phyloP scores from a whole-genome alignment of 2,329 filamentous ascomycete species.

The Ophiobolus disseminans region DNA sequence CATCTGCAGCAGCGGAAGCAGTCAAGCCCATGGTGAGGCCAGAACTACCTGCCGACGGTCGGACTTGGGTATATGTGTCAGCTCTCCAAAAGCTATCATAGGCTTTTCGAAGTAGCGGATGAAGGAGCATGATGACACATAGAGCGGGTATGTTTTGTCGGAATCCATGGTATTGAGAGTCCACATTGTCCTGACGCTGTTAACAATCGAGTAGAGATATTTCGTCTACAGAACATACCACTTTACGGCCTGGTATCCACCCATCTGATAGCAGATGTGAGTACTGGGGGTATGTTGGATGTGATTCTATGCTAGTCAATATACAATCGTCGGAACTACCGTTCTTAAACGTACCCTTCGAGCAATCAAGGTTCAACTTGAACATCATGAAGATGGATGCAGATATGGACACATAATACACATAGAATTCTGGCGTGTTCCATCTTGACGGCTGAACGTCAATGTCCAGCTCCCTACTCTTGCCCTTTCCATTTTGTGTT shows the following conservation, averaged over 20 bases:
- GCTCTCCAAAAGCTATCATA: conserved; percentile 66
- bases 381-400: conserved; percentile 83
- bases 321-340: neutral
- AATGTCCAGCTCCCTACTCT: conserved; percentile 42
- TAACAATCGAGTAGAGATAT: conserved; percentile 6
- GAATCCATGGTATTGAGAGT: conserved; percentile 85
- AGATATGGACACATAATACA: conserved; percentile 76
- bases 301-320: conserved; percentile 64
- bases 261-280: conserved; percentile 74
- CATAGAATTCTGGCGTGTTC: conserved; percentile 83
- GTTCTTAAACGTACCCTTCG: conserved; percentile 65
- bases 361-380: conserved; percentile 86
- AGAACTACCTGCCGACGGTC: conserved; percentile 42
- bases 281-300: conserved; percentile 81
- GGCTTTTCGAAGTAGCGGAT: conserved; percentile 76
- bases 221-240: conserved; percentile 61
- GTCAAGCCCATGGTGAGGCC: conserved; percentile 52
- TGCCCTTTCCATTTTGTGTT: conserved; percentile 29
- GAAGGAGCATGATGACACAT: conserved; percentile 73
- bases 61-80: conserved; percentile 54
- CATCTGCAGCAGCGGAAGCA: conserved; percentile 60
- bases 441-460: conserved; percentile 73
- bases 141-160: conserved; percentile 86
- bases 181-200: conserved; percentile 76
- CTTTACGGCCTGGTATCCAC: conserved; percentile 91